A percentile compares a stretch with the other conserved stretches of the same genome.
Conservation (phyloP, 768 basidiomycete species). For the Psilocybe sp. region DNA sequence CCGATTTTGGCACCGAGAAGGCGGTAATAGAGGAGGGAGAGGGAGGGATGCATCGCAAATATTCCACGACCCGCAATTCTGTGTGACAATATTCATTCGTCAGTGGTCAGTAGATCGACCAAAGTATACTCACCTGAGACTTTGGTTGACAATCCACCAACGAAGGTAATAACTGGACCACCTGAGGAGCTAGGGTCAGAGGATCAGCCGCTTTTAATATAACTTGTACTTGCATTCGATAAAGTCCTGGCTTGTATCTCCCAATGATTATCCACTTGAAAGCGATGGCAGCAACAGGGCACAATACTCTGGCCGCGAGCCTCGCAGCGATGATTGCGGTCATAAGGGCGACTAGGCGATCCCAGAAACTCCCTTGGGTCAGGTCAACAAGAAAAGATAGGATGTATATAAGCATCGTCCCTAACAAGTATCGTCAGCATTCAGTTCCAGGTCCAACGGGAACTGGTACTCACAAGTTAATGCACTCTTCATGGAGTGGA, state of each 20-base stretch:
- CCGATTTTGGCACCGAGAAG: slow-evolving; percentile 44
- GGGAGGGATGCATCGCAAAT: slow-evolving; percentile 34
- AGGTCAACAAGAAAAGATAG: slow-evolving; percentile 31
- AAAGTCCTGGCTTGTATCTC: slow-evolving; percentile 33
- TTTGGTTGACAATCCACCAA: slow-evolving; percentile 43
- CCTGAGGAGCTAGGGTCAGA: slow-evolving; percentile 11
- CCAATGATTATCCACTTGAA: slow-evolving; percentile 50
- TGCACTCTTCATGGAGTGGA: slow-evolving; percentile 43
- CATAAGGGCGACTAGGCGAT: slow-evolving; percentile 31
- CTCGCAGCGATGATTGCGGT: slow-evolving; percentile 32
- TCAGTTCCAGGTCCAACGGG: neutral
- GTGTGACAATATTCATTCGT: neutral
- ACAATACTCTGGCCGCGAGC: slow-evolving; percentile 29
- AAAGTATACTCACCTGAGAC: slow-evolving; percentile 20
- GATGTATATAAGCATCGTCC: slow-evolving; percentile 37
- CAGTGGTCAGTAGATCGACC: neutral
- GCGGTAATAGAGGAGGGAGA: slow-evolving; percentile 41
- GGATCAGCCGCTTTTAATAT: neutral
- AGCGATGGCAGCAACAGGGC: slow-evolving; percentile 35
- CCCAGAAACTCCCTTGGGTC: slow-evolving; percentile 28
- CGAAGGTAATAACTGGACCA: slow-evolving; percentile 42
- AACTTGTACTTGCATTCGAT: slow-evolving; percentile 29
- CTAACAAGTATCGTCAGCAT: slow-evolving; percentile 13
- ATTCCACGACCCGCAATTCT: slow-evolving; percentile 40
- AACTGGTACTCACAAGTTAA: slow-evolving; percentile 31